Evolutionary conservation across 106 monocot species (phyloP), one percentile per base, ranked within the genome.

Genomic region (Dactylorhiza incarnata): DNA sequence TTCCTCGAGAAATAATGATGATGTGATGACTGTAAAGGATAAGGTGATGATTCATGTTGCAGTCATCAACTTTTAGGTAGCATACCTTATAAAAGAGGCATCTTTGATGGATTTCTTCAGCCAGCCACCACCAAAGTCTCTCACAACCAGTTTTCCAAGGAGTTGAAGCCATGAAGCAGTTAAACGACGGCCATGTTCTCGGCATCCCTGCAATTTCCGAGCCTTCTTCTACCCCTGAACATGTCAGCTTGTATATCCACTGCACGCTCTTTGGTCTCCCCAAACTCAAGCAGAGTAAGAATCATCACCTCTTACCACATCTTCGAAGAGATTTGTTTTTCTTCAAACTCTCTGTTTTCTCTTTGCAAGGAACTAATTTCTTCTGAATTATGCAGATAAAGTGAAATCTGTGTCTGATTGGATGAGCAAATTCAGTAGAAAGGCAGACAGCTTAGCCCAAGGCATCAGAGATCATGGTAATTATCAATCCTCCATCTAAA

Each of bases 391-490:
- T 62, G 82, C 80, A 76, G 84, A 73, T 26, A 81, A 76, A 23
- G 75, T 75, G 59, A 61, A 70, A 14, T 83, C 59, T 11, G 12
- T 79, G 49, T n/a, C 75, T 48, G 29, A 63, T 15, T 71, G 79
- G 83, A 71, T 83, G 78, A 75, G 70, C 69, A 83, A 75, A 58
- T 52, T 83, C 65, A 71, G 71, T 58, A 75, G 71, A 20, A 83
- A 51, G 55, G 75, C 75, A 9, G 79, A 82, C 58, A 78, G 26
- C 20, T 56, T 73, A 2, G 83, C 79, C 29, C 83, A 80, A 61
- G 83, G 75, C 24, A 71, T 83, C 53, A 49, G 71, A 71, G 75
- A 79, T 23, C 83, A 83, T 61, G 71, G 83, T 83, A 75, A 37
- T 37, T 37, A 37, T 37, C 37, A 37, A 37, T 37, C 37, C 37